phyloP scores from a whole-genome alignment of 805 yeast genomes.

The Vanderwaltozyma yarrowii region DNA sequence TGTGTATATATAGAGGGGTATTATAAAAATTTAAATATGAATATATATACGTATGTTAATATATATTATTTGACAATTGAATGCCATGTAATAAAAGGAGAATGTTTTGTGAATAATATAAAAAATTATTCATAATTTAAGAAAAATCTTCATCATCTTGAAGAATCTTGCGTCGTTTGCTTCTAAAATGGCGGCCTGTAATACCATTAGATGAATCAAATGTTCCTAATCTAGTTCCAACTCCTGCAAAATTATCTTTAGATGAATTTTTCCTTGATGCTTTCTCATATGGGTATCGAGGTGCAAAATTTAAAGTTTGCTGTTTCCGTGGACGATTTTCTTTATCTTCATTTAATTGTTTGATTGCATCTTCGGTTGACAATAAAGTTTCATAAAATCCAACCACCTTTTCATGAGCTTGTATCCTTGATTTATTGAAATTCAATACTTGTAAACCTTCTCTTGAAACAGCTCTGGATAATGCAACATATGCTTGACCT shows the following conservation, averaged over 20 bases:
- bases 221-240: neutral
- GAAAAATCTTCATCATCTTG: neutral
- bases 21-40: too few species aligned
- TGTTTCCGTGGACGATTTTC: neutral
- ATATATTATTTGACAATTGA: too few species aligned
- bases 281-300: neutral
- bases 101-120: too few species aligned
- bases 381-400: constrained; percentile 51
- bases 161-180: neutral
- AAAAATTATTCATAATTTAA: too few species aligned
- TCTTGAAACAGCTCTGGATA: constrained; percentile 79
- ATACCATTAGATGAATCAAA: neutral
- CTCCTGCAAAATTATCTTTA: neutral
- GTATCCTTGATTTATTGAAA: constrained; percentile 54
- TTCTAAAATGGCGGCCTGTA: neutral
- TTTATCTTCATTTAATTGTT: constrained; percentile 4
- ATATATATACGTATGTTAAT: too few species aligned
- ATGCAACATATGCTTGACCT: constrained; percentile 94
- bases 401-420: constrained; percentile 60
- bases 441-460: constrained; percentile 74
- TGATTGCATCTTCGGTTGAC: constrained; percentile 23
- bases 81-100: too few species aligned
- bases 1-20: too few species aligned
- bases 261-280: neutral
- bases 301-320: neutral